Base-by-base conservation (phyloP, 805 yeast species). In the Ogataea naganishii region DNA sequence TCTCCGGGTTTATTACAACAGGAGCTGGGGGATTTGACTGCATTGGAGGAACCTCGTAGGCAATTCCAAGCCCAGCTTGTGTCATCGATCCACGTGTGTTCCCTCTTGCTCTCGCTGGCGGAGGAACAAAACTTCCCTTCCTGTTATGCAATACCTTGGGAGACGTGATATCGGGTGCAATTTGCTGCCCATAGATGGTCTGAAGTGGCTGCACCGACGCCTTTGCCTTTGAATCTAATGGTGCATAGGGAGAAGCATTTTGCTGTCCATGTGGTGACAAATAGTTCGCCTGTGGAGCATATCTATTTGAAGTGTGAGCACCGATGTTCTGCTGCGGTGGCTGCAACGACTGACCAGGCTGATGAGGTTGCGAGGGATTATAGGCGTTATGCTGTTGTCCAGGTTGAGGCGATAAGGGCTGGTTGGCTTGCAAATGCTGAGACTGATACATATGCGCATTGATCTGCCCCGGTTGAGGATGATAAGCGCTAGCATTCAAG, bases 1-100 rank as follows among this genome's bases (percentile, higher is more conserved):
- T 69, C 30, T 68, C 69, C 6, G 82, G 80, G 36, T 75, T 68
- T 18, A 58, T 54, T 6, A 62, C 57, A 23, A 46, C 56, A 2
- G 59, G 58, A 3, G 59, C 59, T 14, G 59, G 58, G 4, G 22
- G 22, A 11, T 14, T 14, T 3, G 17, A 4, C 6, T 29, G 12
- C 14, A 17, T 18, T 11, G 29, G 29, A 12, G 23, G 14, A 11
- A 3, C 10, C 4, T 12, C 7, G 5, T 20, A 13, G 18, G 10
- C 11, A 13, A 12, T 7, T 9, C 19, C 18, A 11, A 14, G 13
- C 12, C 8, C 19, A 25, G 18, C 7, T 9, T 27, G 20, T 9
- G 23, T 7, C 23, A 27, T 32, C 16, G 25, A 32, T 5, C 32
- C 5, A 5, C 20, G 14, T 4, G 30, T 14, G 5, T 11, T 14